Percentiles rank a stretch among this genome's conserved stretches.
These are phyloP conservation scores for Beta vulgaris DNA, from an alignment of 148 eudicot species.

Conservation along the genomic window DNA sequence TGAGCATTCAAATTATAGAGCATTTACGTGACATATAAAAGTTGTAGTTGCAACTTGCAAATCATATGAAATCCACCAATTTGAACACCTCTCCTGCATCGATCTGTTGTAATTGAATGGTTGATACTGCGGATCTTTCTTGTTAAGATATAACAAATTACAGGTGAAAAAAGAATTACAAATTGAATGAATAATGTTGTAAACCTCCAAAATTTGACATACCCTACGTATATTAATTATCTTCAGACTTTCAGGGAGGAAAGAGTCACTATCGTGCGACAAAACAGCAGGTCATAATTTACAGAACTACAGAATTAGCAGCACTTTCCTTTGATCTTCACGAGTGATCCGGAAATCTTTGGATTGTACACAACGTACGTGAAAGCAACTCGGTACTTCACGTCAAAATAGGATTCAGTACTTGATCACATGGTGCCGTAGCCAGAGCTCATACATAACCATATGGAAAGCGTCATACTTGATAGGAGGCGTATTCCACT, in stretches of 20 bases:
- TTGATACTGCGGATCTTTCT: neutral
- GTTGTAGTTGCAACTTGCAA: neutral
- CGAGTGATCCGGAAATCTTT: constrained; percentile 2
- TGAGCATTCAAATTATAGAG: neutral
- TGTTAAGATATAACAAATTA: constrained; percentile 11
- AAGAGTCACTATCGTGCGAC: neutral
- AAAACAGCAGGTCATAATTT: constrained; percentile 16
- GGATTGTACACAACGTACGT: constrained; percentile 13
- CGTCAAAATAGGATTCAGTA: constrained; percentile 35
- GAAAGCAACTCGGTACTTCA: neutral
- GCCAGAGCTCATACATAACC: constrained; percentile 82
- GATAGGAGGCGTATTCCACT: constrained; percentile 69
- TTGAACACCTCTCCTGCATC: neutral
- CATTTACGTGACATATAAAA: neutral
- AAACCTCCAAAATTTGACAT: neutral
- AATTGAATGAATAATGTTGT: constrained; percentile 12
- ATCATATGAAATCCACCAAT: neutral
- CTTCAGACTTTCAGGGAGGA: constrained; percentile 1
- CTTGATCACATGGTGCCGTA: constrained; percentile 68
- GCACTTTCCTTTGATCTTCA: constrained; percentile 13
- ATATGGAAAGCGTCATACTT: constrained; percentile 71
- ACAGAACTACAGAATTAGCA: constrained; percentile 14
- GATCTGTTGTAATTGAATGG: neutral
- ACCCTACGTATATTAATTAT: constrained; percentile 14
- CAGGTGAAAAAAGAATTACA: constrained; percentile 8